phyloP scores from a whole-genome alignment of 1,284 basidiomycete genomes.

The Naganishia albida region DNA sequence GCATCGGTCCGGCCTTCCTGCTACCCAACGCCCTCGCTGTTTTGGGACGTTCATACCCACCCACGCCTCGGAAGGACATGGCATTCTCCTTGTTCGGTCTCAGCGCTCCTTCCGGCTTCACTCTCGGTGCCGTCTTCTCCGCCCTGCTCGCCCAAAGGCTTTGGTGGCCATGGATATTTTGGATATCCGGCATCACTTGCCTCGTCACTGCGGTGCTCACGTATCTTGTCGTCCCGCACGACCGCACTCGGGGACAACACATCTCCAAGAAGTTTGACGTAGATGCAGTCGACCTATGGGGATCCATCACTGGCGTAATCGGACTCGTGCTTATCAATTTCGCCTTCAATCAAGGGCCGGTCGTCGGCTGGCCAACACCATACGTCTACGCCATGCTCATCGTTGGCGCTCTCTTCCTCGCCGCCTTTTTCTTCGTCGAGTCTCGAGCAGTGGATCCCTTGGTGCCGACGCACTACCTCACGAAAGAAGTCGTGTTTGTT shows the following conservation, averaged over 20 bases:
- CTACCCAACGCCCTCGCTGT: conserved; percentile 41
- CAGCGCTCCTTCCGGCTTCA: conserved; percentile 41
- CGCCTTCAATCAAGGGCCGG: conserved; percentile 42
- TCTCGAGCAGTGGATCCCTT: conserved; percentile 36
- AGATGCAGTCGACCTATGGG: conserved; percentile 24
- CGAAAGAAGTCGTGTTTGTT: conserved; percentile 37
- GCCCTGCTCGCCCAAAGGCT: conserved; percentile 35
- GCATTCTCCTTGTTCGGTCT: conserved; percentile 42
- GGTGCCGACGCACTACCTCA: conserved; percentile 39
- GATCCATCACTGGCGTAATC: conserved; percentile 35
- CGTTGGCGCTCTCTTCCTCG: conserved; percentile 37
- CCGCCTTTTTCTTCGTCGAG: conserved; percentile 40
- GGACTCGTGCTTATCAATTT: conserved; percentile 44
- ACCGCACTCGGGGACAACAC: conserved; percentile 14
- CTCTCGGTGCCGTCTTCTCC: conserved; percentile 37
- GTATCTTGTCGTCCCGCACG: conserved; percentile 35
- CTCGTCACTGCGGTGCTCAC: conserved; percentile 35
- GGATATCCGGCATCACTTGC: conserved; percentile 37
- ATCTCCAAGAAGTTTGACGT: background rate
- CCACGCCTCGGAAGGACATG: conserved; percentile 35
- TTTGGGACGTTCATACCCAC: conserved; percentile 40
- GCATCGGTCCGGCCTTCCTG: conserved; percentile 41
- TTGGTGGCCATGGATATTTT: conserved; percentile 40
- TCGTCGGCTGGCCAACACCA: conserved; percentile 39
- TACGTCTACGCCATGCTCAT: conserved; percentile 41